Evolutionary conservation across 441 rosid genomes (phyloP).

Genomic region (Omphalea diandra): DNA sequence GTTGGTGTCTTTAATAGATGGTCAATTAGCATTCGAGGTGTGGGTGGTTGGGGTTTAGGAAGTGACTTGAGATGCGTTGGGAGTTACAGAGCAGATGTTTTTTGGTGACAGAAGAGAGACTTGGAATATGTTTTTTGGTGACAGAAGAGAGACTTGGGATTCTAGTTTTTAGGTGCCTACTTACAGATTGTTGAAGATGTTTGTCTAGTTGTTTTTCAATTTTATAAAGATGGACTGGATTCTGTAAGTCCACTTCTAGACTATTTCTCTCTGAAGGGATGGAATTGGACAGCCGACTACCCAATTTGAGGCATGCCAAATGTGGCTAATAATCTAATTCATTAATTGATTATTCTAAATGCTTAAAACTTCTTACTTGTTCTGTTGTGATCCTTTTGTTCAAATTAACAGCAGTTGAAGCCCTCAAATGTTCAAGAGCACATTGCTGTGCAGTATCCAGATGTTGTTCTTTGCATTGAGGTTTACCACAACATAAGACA

Average conservation of each 20-base stretch:
- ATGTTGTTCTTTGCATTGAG: slow-evolving; percentile 73
- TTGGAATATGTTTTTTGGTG: no score
- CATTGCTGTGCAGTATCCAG: slow-evolving; percentile 44
- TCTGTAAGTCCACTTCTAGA: not conserved
- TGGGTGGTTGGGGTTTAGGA: not conserved
- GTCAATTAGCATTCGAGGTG: not conserved
- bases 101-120: not conserved
- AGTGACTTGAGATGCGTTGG: not conserved
- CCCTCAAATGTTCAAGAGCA: slow-evolving; percentile 38
- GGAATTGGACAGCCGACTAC: not conserved
- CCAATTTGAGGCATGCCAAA: not conserved
- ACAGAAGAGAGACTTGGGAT: not conserved
- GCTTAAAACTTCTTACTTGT: slow-evolving; percentile 10
- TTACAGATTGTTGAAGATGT: not conserved
- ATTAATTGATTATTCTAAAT: slow-evolving; percentile 3
- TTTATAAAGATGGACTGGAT: not conserved
- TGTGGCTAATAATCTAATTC: not conserved
- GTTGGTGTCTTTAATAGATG: not conserved
- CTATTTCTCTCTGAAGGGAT: not conserved
- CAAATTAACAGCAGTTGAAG: slow-evolving; percentile 39
- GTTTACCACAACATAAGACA: slow-evolving; percentile 52
- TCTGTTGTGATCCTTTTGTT: not conserved
- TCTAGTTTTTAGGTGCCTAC: not conserved
- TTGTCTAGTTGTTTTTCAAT: not conserved
- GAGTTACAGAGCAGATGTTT: no score